Evolutionary conservation across 805 yeast species (phyloP).

Genomic region (Kazachstania bromeliacearum): DNA sequence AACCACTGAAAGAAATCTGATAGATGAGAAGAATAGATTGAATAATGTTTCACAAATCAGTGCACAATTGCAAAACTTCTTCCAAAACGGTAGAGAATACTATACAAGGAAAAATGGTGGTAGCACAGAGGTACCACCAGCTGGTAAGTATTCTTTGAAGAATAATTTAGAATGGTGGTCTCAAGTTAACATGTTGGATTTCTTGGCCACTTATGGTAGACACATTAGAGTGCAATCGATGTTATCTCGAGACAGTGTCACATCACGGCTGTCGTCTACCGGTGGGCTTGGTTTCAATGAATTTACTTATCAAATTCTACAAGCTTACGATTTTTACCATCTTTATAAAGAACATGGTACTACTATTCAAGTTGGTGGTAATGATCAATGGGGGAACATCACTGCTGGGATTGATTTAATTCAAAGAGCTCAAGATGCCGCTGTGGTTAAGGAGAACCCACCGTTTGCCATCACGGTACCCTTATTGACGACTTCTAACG

Average conservation of each 20-base stretch:
- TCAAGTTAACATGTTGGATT: slow-evolving; percentile 62
- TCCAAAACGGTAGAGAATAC: slow-evolving; percentile 51
- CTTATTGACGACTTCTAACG: slow-evolving; percentile 73
- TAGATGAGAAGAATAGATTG: slow-evolving; percentile 44
- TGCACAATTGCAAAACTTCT: slow-evolving; percentile 51
- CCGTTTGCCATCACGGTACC: slow-evolving; percentile 85
- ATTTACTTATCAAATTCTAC: slow-evolving; percentile 84
- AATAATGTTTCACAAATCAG: slow-evolving; percentile 53
- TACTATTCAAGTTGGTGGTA: slow-evolving; percentile 82
- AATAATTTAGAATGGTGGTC: slow-evolving; percentile 88
- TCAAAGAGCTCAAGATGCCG: slow-evolving; percentile 38
- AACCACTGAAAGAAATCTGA: slow-evolving; percentile 55
- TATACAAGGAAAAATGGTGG: slow-evolving; percentile 38
- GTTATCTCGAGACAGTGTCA: slow-evolving; percentile 84
- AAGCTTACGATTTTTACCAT: slow-evolving; percentile 90
- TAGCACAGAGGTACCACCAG: slow-evolving; percentile 24
- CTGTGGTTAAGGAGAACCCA: slow-evolving; percentile 5
- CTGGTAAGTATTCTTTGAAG: slow-evolving; percentile 37
- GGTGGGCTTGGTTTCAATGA: slow-evolving; percentile 88
- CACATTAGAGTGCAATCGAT: slow-evolving; percentile 75
- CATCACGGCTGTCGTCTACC: slow-evolving; percentile 56
- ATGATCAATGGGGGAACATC: slow-evolving; percentile 97
- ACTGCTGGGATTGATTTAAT: slow-evolving; percentile 92
- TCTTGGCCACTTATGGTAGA: slow-evolving; percentile 66
- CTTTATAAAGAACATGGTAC: slow-evolving; percentile 51